Base-by-base conservation (phyloP, 768 basidiomycete species). In the Termitomyces sp. region DNA sequence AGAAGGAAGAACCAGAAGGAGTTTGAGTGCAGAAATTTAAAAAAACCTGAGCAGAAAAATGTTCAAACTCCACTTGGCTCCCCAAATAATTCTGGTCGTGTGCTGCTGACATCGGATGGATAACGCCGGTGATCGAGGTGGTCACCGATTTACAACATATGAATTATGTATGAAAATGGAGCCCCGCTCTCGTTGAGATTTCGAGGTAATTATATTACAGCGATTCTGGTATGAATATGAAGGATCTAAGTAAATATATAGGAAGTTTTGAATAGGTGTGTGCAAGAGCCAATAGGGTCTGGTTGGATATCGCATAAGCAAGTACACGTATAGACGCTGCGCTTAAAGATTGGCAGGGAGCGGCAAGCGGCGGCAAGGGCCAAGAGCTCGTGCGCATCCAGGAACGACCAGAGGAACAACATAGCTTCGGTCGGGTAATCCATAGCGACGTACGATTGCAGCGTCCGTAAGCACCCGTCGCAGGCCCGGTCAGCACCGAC, bases 121-220 rank as follows among this genome's bases (percentile, higher is more conserved):
- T 36, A 35, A 52, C 12, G 40, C 41, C 40, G 53, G 53, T 32
- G 53, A 54, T 54, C 52, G 53, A 54, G 52, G 40, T 53, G 13
- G 18, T 53, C 38, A 41, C 53, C 40, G 53, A 12, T 28, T 23
- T 16, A 16, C 20, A 16, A 33, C 18, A 18, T 13, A 50, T 32
- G n/a, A 28, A 40, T 53, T 26, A 53, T 23, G 40, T 26, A 40
- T 32, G 30, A 23, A 18, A 38, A 35, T 12, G 50, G 50, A 20
- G 50, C 51, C 36, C 51, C 51, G 16, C 51, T 28, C 14, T 51
- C 5, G 13, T 50, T 36, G 30, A 35, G 14, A 38, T 30, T 30
- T 6, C 4, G 8, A 9, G 5, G 2, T 4, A 16, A 16, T 1
- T 16, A 40, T 40, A 18, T 2, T 36, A 36, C 36, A 36, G 36